Evolutionary conservation across 2,329 filamentous ascomycete genomes (phyloP), one percentile per base, ranked within the genome.

Genomic region (Talaromyces sp.): DNA sequence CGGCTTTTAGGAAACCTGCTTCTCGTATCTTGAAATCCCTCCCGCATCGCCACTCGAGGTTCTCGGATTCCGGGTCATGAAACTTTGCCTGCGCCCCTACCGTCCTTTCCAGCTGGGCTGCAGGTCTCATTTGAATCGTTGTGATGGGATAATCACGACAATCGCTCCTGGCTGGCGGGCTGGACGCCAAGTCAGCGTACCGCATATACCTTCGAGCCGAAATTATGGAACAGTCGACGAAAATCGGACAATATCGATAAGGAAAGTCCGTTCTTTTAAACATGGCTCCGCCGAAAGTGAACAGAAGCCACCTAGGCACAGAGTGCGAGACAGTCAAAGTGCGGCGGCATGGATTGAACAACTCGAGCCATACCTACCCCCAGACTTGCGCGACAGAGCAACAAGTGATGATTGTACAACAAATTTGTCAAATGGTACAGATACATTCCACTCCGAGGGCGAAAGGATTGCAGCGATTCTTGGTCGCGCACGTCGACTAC

Each of bases 31-130:
- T 65, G 63, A 67, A 67, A 63, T 60, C 60, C 63, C 63, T 62
- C 59, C 61, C 45, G 43, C 43, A 58, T 62, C 64, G 62, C 61
- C 53, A 63, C 63, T 63, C 66, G 21, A 54, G 21, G n/a, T 21
- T 22, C 58, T 64, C 61, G 53, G 60, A 59, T 62, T 63, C 67
- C 69, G 71, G 73, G 73, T 74, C 74, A 77, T 77, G 74, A 73
- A 69, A 70, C 67, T 66, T 67, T 75, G 69, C 66, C 67, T 73
- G 60, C 62, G 67, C 63, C 62, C 68, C 68, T 66, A 69, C 65
- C 69, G 66, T 67, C 67, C 69, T 64, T 66, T 67, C 62, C 66
- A 65, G 68, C 64, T 69, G 64, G 66, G 69, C 64, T 66, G 67
- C 64, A 65, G 65, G 63, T 51, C 39, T 58, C 57, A 59, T 58